Evolutionary conservation across 257 asterid species (phyloP), one percentile per base, ranked within the genome.

Genomic region (Plantago elongata): DNA sequence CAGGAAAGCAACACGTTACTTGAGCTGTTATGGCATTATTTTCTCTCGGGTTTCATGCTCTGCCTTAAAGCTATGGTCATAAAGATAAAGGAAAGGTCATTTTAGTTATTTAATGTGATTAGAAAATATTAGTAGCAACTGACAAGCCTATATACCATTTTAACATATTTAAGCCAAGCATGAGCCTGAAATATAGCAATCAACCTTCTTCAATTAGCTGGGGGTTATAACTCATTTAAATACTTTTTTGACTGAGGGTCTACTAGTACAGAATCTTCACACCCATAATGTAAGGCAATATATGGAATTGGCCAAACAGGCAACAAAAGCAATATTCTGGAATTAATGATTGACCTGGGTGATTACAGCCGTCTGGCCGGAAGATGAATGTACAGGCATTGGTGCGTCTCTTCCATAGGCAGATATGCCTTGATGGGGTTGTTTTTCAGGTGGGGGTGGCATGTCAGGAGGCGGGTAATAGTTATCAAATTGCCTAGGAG

Each of bases 361-460:
- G 73, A 86, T 73, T 50, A 81, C 79, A n/a, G 82, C 83, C n/a
- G 94, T 72, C 68, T 82, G 94, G 72, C 76, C 74, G 54, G 92
- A 65, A 46, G 97, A 78, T 60, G 85, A 77, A 67, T 77, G 96
- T 63, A 75, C 70, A 51, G 83, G 70, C 77, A 78, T 65, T 16
- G 82, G 76, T 51, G 92, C 78, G 52, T 89, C 97, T 69, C 95
- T 89, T 61, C 94, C 94, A 56, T 87, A 87, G 49, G 86, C 80
- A 62, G 97, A 84, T 74, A 89, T 81, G 34, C 97, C 97, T 65
- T 83, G 94, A 84, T 87, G 95, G 62, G 86, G 84, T 69, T 75
- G 95, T 69, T 79, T 89, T 51, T 87, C 97, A 55, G 68, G 60
- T 9, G 81, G 78, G 58, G 82, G 94, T 1, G 78, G 91, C 77